Base-by-base conservation (phyloP, 1,139 yeast genomes). In the Hemisphaericaspora xylofermentans region DNA sequence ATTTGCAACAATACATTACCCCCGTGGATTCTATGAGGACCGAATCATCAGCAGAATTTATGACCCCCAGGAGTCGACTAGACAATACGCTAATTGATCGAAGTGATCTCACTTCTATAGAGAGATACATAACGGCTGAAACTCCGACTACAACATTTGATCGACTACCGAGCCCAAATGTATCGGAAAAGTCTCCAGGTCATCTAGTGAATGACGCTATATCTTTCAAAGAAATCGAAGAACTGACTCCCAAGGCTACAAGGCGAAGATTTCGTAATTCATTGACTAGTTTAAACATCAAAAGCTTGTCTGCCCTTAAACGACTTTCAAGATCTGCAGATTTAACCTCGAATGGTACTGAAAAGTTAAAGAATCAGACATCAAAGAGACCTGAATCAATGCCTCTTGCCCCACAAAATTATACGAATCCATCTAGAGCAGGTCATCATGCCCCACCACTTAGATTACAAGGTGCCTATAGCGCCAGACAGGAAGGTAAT, bases 1-100 rank as follows among this genome's bases (percentile, higher is more conserved):
- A 40, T 28, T 21, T 40, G 24, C 41, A 39, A 27, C 38, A 37
- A 15, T 24, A 6, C 12, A 8, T 6, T 24, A 9, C 27, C 4
- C 5, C 26, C 4, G 13, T 8, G 6, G 14, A 7, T 4, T 31
- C 33, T 8, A 16, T 14, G 4, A 31, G 21, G 8, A 6, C 21
- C n/a, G n/a, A n/a, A 6, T 14, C 17, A 10, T 17, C 33, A 16
- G 9, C 30, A 4, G 22, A 16, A 6, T 21, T 16, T 21, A n/a
- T 10, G 17, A 36, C 24, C n/a, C 21, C 26, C 5, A 33, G n/a
- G 27, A 31, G 13, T 8, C 22, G 6, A 15, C 12, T 17, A 8
- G 24, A 16, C 4, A 4, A 9, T 24, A 6, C 3, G 12, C n/a
- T n/a, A n/a, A n/a, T n/a, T n/a, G 40, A 31, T 15, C 35, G 17